Percentiles rank a stretch among this genome's conserved stretches.
phyloP scores from a whole-genome alignment of 2,329 filamentous ascomycete species.

The Pezicula rhizophila region DNA sequence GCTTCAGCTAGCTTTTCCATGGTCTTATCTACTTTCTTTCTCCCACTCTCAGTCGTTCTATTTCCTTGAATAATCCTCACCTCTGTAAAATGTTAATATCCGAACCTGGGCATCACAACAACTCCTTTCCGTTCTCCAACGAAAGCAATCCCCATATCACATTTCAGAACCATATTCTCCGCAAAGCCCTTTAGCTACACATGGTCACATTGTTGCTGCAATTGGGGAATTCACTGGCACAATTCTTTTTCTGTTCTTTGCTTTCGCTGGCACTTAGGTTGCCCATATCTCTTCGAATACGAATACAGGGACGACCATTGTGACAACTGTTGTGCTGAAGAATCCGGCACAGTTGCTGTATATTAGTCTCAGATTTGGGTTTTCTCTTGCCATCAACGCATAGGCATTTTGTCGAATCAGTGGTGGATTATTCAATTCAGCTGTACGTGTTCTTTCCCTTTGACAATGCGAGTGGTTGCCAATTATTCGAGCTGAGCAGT shows the following conservation, averaged over 20 bases:
- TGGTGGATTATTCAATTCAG: slow-evolving; percentile 45
- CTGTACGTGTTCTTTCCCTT: slow-evolving; percentile 25
- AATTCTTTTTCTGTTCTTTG: slow-evolving; percentile 29
- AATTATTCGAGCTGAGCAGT: not conserved
- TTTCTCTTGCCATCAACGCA: slow-evolving; percentile 39
- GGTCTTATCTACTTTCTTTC: no score
- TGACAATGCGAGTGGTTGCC: not conserved
- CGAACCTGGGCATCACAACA: no score
- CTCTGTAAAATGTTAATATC: no score
- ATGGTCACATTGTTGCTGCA: slow-evolving; percentile 40
- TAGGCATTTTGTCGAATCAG: slow-evolving; percentile 48
- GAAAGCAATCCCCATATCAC: no score
- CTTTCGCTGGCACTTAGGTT: slow-evolving; percentile 12
- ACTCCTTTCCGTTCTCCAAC: no score
- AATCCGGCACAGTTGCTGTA: slow-evolving; percentile 37
- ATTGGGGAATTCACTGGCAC: slow-evolving; percentile 47
- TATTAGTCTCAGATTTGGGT: slow-evolving; percentile 20
- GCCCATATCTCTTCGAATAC: slow-evolving; percentile 21
- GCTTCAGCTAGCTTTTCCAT: no score
- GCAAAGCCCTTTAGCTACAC: slow-evolving; percentile 8
- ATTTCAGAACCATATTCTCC: no score
- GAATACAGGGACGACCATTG: slow-evolving; percentile 20
- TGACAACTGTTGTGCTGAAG: not conserved
- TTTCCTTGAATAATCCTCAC: no score
- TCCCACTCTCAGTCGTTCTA: no score